Evolutionary conservation across 2,329 filamentous ascomycete genomes (phyloP), one percentile per base, ranked within the genome.

Genomic region (Lizonia empirigonia): DNA sequence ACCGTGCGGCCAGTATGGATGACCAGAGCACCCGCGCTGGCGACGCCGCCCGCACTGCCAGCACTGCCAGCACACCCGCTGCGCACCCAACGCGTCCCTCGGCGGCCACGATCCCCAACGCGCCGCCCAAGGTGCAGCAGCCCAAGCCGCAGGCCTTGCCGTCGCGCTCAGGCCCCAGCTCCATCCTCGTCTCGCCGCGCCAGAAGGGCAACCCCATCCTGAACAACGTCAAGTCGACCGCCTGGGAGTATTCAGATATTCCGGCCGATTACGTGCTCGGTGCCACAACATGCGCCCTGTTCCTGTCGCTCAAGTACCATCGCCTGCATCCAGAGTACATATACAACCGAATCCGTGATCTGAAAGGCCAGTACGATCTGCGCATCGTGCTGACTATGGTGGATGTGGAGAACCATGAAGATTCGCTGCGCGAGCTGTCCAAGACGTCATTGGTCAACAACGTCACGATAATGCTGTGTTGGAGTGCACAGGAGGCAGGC

Each of bases 241-340:
- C 91, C 0, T 99, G 94, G 94, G 94, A 99, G 74, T 97, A 96
- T 74, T 92, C 90, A 55, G 93, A 97, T 67, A 96, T 96, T n/a
- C 87, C 89, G 1, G 90, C 93, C 24, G 94, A 99, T 76, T 99
- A 95, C 72, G 88, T 93, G 7, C 80, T 97, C 38, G 93, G 94
- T 0, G 71, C 83, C 33, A 96, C 91, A 0, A 96, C 92, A 6
- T 96, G 93, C 67, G 92, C 90, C 0, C 81, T 99, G 5, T 99
- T 97, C 70, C 79, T 99, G 33, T 95, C 90, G 38, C 82, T 99
- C 46, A 99, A 97, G 74, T 99, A 99, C 74, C 94, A 99, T 74
- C 90, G 93, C 22, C 82, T 99, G 44, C 94, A 99, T 69, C 94
- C 94, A 1, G 94, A 99, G 75, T 99, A 99, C 78, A 91, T 99